Conservation (phyloP, 345 rosid species). For the Conringia planisiliqua region DNA sequence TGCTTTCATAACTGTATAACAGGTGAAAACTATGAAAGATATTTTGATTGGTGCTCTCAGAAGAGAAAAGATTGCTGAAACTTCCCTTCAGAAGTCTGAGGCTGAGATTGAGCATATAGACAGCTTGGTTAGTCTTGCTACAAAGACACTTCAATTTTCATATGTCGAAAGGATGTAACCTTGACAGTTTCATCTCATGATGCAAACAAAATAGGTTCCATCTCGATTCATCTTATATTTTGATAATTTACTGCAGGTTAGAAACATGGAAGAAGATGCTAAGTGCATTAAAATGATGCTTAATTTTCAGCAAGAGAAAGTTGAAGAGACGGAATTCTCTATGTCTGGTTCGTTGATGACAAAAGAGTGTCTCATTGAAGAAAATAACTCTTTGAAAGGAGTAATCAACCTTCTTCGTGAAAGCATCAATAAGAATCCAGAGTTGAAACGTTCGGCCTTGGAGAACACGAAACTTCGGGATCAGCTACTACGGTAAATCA, state of each 20-base stretch:
- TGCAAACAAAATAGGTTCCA: not conserved
- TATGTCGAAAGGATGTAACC: not conserved
- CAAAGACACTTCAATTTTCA: not conserved
- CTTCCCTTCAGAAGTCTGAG: conserved; percentile 43
- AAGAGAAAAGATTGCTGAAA: conserved; percentile 66
- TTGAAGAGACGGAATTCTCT: conserved; percentile 53
- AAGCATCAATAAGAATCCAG: conserved; percentile 56
- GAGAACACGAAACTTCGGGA: conserved; percentile 68
- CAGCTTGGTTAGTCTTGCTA: conserved; percentile 51
- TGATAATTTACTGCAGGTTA: conserved; percentile 49
- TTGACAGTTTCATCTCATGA: conserved; percentile 6
- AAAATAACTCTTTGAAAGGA: conserved; percentile 55
- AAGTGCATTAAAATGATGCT: conserved; percentile 48
- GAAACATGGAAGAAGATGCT: conserved; percentile 61
- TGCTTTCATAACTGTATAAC: conserved; percentile 28
- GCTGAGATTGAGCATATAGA: conserved; percentile 61
- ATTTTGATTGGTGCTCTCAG: conserved; percentile 57
- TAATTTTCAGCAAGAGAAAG: conserved; percentile 62
- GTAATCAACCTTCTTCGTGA: conserved; percentile 62
- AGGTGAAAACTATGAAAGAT: conserved; percentile 42
- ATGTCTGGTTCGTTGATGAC: conserved; percentile 45
- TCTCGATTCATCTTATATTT: conserved; percentile 18
- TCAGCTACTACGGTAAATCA: conserved; percentile 62
- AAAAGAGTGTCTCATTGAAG: conserved; percentile 55
- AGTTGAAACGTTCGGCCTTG: conserved; percentile 51